Conservation (phyloP, 345 rosid species). For the Populus simonii region DNA sequence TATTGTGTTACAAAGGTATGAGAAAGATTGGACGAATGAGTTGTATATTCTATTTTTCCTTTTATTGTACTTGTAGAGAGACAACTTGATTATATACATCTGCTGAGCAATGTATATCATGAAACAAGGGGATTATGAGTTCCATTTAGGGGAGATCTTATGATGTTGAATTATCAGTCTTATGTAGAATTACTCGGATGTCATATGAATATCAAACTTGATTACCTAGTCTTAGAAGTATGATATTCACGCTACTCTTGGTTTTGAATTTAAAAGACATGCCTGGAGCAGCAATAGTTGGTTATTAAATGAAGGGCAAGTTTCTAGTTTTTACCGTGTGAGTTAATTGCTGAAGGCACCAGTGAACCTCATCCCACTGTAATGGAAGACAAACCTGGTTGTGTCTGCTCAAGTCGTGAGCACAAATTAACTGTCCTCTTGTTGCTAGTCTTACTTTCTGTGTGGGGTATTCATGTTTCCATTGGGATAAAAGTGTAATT, state of each 20-base stretch:
- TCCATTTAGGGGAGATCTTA: no score
- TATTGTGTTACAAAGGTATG: constrained; percentile 92
- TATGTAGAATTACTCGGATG: not conserved
- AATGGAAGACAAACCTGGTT: not conserved
- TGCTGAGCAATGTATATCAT: no score
- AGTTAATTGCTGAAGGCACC: not conserved
- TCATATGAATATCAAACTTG: not conserved
- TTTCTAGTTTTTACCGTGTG: not conserved
- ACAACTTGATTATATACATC: no score
- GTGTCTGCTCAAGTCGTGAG: not conserved
- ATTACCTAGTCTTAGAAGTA: not conserved
- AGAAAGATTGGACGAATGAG: not conserved
- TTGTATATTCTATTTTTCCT: not conserved
- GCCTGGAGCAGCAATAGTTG: not conserved
- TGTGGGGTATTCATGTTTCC: not conserved
- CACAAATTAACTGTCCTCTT: not conserved
- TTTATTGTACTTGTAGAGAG: not conserved
- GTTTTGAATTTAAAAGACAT: not conserved
- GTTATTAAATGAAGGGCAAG: not conserved
- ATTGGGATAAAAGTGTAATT: not conserved
- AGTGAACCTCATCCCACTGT: not conserved
- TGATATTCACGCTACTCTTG: not conserved
- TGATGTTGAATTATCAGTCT: no score
- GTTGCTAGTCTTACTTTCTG: not conserved
- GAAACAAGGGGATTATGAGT: no score